Conservation (phyloP, 2,329 filamentous ascomycete genomes). For the Simplicillium aogashimaense region DNA sequence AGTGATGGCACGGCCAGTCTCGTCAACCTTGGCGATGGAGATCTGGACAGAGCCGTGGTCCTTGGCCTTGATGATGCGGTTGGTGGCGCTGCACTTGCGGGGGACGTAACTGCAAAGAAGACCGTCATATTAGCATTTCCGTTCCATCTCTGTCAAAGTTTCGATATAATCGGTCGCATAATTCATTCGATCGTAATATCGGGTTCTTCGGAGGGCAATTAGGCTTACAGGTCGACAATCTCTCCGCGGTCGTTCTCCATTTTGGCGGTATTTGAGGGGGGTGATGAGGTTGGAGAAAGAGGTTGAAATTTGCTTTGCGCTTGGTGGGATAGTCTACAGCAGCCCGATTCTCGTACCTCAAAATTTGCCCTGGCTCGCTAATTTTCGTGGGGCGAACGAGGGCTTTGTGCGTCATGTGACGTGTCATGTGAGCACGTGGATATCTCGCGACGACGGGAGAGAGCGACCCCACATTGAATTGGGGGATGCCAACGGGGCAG, state of each 20-base stretch:
- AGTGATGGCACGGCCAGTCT: slow-evolving; percentile 87
- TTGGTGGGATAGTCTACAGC: slow-evolving; percentile 16
- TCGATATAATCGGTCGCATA: not conserved
- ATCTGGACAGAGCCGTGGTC: slow-evolving; percentile 99
- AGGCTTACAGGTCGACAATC: slow-evolving; percentile 87
- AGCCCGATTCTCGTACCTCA: slow-evolving; percentile 4
- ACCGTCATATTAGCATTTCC: not conserved
- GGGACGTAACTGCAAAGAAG: slow-evolving; percentile 69
- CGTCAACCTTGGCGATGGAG: slow-evolving; percentile 94
- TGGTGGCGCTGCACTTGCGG: slow-evolving; percentile 97
- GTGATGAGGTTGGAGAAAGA: slow-evolving; percentile 16
- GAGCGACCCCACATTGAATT: not conserved
- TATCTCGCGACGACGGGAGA: slow-evolving; percentile 13
- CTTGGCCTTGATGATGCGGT: slow-evolving; percentile 99
- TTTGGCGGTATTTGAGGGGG: slow-evolving; percentile 38
- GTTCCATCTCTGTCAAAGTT: not conserved
- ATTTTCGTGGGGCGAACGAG: slow-evolving; percentile 27
- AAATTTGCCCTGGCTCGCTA: slow-evolving; percentile 22
- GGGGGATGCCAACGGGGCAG: not conserved
- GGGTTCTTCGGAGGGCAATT: slow-evolving; percentile 9
- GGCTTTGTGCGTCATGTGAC: slow-evolving; percentile 25
- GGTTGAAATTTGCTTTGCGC: slow-evolving; percentile 11
- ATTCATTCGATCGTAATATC: slow-evolving; percentile 8
- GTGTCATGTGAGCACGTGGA: slow-evolving; percentile 23
- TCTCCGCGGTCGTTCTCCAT: slow-evolving; percentile 99